phyloP scores from a whole-genome alignment of 2,329 filamentous ascomycete species.

The Alternaria consortialis region DNA sequence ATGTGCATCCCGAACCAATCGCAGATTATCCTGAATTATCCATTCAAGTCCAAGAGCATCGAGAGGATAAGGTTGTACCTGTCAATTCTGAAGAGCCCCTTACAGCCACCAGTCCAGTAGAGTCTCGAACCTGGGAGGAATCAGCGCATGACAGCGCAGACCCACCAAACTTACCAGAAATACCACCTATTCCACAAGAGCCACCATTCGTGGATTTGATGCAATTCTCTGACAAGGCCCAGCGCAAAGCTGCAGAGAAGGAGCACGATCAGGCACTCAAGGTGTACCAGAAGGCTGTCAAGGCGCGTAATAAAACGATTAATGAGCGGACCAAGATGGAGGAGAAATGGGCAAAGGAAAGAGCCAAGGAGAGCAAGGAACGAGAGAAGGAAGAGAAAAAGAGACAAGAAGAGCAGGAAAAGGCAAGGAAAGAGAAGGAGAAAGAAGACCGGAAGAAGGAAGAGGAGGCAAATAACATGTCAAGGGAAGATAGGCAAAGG shows the following conservation, averaged over 20 bases:
- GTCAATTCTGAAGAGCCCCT: conserved; percentile 41
- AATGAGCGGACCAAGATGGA: conserved; percentile 69
- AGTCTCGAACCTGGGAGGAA: conserved; percentile 3
- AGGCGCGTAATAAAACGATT: conserved; percentile 71
- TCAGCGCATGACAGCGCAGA: conserved; percentile 2
- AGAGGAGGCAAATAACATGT: conserved; percentile 14
- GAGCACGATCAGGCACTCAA: conserved; percentile 71
- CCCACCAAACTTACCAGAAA: conserved; percentile 53
- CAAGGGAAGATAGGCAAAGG: conserved; percentile 14
- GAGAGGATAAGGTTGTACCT: conserved; percentile 46
- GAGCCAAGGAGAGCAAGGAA: conserved; percentile 37
- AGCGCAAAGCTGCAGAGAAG: conserved; percentile 73
- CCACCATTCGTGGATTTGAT: conserved; percentile 66
- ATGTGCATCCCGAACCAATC: conserved; percentile 19
- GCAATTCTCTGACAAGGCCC: conserved; percentile 69
- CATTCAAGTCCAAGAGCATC: conserved; percentile 58
- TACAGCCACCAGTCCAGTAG: conserved; percentile 27
- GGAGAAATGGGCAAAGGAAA: conserved; percentile 51
- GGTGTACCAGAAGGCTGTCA: conserved; percentile 71
- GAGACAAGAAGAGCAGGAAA: conserved; percentile 32
- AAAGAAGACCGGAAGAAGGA: conserved; percentile 32
- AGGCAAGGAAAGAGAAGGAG: conserved; percentile 15
- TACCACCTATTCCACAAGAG: conserved; percentile 63
- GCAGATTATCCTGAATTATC: conserved; percentile 55
- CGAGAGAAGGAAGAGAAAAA: conserved; percentile 24